Percentiles rank a stretch among this genome's conserved stretches.
Conservation (phyloP, 2,329 filamentous ascomycete species). For the Cercospora zeina region DNA sequence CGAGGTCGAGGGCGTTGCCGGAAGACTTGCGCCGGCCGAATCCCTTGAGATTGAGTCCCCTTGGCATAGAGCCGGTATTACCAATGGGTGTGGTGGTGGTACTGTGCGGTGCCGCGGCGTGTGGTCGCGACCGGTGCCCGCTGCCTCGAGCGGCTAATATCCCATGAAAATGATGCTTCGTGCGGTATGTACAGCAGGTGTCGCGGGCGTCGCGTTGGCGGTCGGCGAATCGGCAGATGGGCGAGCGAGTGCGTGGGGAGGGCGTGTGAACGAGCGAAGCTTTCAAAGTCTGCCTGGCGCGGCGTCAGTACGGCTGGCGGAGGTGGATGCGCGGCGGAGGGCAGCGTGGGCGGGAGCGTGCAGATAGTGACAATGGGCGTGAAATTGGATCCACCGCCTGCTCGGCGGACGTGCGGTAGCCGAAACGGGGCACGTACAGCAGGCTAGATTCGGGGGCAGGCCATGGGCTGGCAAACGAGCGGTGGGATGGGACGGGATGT, state of each 20-base stretch:
- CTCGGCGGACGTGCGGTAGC: neutral
- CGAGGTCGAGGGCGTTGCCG: constrained; percentile 53
- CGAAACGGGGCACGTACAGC: neutral
- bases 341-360: neutral
- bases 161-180: constrained; percentile 23
- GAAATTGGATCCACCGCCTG: neutral
- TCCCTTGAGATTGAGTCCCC: constrained; percentile 53
- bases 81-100: neutral
- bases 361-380: neutral
- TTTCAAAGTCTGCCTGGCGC: constrained; percentile 1
- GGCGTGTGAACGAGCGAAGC: neutral
- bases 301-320: constrained; percentile 5
- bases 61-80: constrained; percentile 50
- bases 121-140: constrained; percentile 16
- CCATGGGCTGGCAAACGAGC: neutral
- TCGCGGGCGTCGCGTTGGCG: constrained; percentile 16
- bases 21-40: constrained; percentile 58
- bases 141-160: constrained; percentile 18
- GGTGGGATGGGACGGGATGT: neutral
- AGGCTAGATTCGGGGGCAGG: neutral
- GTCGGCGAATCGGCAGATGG: neutral
- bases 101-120: constrained; percentile 15
- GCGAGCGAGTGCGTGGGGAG: neutral
- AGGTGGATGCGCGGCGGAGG: neutral
- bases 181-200: constrained; percentile 24